Evolutionary conservation across 1,139 yeast genomes (phyloP).

Genomic region (Entelexis sorbosivorans): DNA sequence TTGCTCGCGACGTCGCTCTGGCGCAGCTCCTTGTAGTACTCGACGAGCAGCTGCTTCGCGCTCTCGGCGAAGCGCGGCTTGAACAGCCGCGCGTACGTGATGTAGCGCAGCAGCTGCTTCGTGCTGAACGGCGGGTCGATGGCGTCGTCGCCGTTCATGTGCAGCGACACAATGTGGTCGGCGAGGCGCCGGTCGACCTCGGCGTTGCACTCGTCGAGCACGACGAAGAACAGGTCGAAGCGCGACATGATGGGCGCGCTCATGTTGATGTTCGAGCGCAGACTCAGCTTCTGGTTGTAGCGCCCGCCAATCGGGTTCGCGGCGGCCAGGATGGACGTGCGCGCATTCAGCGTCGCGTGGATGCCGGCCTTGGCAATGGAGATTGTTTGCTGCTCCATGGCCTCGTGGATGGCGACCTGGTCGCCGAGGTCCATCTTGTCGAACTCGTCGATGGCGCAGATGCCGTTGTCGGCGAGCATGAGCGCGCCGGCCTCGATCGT

Average conservation of each 20-base stretch:
- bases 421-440: constrained; percentile 94
- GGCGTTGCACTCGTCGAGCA: constrained; percentile 90
- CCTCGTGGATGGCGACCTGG: constrained; percentile 98
- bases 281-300: constrained; percentile 73
- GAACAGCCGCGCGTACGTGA: constrained; percentile 85
- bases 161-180: constrained; percentile 82
- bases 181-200: constrained; percentile 83
- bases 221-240: constrained; percentile 89
- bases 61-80: constrained; percentile 78
- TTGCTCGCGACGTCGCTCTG: constrained; percentile 87
- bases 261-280: constrained; percentile 84
- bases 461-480: constrained; percentile 97
- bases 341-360: constrained; percentile 91
- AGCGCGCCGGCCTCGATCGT: constrained; percentile 98
- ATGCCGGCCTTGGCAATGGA: constrained; percentile 98
- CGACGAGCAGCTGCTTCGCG: constrained; percentile 68
- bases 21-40: constrained; percentile 76
- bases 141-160: constrained; percentile 84
- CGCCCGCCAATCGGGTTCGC: constrained; percentile 97
- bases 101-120: constrained; percentile 78
- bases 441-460: constrained; percentile 96
- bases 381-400: constrained; percentile 98
- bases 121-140: constrained; percentile 83
- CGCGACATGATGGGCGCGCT: constrained; percentile 99
- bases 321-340: constrained; percentile 92